Evolutionary conservation across 371 early-diverging fungal genomes (phyloP).

Genomic region (Mucor lusitanicus): DNA sequence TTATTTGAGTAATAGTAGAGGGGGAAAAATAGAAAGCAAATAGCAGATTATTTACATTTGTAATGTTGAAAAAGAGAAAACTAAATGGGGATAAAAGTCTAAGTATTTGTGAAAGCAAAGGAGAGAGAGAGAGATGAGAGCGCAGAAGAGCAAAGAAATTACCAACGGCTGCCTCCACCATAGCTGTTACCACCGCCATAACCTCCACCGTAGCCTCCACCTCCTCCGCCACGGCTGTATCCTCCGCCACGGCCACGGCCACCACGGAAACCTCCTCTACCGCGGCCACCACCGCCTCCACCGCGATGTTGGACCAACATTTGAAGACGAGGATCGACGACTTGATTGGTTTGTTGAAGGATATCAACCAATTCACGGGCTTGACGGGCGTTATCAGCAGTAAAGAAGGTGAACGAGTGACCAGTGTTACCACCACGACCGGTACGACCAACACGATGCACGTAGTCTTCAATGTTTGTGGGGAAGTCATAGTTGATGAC

Average conservation of each 20-base stretch:
- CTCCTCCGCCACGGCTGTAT: conserved; percentile 24
- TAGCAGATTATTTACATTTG: conserved; percentile 3
- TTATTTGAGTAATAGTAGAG: not conserved
- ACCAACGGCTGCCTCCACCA: conserved; percentile 12
- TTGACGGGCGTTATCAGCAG: conserved; percentile 87
- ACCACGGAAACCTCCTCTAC: conserved; percentile 55
- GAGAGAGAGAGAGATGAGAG: not conserved
- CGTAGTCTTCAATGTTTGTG: conserved; percentile 91
- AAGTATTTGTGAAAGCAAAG: not conserved
- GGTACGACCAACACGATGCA: conserved; percentile 99
- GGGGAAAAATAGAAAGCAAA: not conserved
- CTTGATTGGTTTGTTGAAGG: conserved; percentile 94
- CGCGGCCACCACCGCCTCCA: conserved; percentile 44
- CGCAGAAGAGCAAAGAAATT: not conserved
- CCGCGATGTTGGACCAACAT: conserved; percentile 67
- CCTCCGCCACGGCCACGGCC: conserved; percentile 49
- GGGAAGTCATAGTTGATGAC: conserved; percentile 99
- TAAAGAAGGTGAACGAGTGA: conserved; percentile 96
- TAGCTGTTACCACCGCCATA: conserved; percentile 21
- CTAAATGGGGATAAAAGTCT: not conserved
- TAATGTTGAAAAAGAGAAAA: not conserved
- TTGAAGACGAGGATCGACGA: conserved; percentile 82
- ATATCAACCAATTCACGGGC: conserved; percentile 92
- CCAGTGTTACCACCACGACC: conserved; percentile 98
- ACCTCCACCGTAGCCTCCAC: conserved; percentile 16